Percentiles rank a stretch among this genome's conserved stretches.
Conservation (phyloP, 768 basidiomycete genomes). For the Infundibulicybe gibba region DNA sequence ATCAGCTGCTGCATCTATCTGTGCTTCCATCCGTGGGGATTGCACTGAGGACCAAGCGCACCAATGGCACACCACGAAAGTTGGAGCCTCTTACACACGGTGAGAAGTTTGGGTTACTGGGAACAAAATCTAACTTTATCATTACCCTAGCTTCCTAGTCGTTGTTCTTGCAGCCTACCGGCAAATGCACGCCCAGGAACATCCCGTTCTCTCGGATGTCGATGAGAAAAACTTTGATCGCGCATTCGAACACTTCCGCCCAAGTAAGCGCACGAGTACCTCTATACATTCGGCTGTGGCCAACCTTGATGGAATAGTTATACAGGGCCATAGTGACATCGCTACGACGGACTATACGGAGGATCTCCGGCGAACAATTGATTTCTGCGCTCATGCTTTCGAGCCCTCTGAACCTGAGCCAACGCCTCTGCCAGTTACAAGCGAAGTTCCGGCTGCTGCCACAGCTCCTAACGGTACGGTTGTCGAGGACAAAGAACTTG, state of each 20-base stretch:
- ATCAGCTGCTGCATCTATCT: conserved; percentile 29
- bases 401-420: too few species aligned
- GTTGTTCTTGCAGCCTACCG: conserved; percentile 50
- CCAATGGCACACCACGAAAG: conserved; percentile 25
- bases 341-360: conserved; percentile 1
- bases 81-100: conserved; percentile 32
- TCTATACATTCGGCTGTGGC: not conserved
- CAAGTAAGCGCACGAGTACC: conserved; percentile 21
- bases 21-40: conserved; percentile 26
- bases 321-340: conserved; percentile 6
- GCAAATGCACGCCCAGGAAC: conserved; percentile 41
- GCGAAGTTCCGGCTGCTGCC: too few species aligned
- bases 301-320: not conserved
- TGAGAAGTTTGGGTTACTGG: conserved; percentile 2
- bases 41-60: conserved; percentile 24
- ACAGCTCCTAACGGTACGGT: too few species aligned
- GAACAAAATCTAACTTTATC: not conserved
- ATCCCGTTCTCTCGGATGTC: conserved; percentile 35
- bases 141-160: conserved; percentile 34
- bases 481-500: not conserved
- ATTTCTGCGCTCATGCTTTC: conserved; percentile 3
- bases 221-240: conserved; percentile 45
- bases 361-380: conserved; percentile 5
- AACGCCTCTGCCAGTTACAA: too few species aligned
- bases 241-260: conserved; percentile 43